These are phyloP conservation scores for Wickerhamomyces bisporus DNA, from an alignment of 805 yeast species.

Conservation along the genomic window DNA sequence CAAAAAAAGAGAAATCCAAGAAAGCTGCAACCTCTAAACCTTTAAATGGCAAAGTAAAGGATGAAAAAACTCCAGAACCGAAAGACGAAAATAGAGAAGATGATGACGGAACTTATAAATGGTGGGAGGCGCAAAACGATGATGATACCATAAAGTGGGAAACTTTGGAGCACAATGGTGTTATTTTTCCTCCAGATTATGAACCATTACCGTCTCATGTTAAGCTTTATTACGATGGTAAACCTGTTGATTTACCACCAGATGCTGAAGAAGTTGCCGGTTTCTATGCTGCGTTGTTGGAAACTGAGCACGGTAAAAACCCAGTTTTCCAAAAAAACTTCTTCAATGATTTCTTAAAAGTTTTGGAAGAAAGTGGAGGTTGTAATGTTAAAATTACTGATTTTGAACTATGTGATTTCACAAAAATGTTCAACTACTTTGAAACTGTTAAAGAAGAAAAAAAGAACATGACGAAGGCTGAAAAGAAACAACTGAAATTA, in stretches of 20 bases:
- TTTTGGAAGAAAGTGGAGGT: slow-evolving; percentile 68
- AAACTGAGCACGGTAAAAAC: slow-evolving; percentile 83
- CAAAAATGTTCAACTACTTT: slow-evolving; percentile 65
- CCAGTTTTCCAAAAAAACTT: slow-evolving; percentile 85
- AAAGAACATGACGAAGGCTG: slow-evolving; percentile 62
- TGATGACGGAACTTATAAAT: slow-evolving; percentile 60
- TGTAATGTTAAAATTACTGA: slow-evolving; percentile 46
- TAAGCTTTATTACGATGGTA: slow-evolving; percentile 69
- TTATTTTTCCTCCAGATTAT: slow-evolving; percentile 88
- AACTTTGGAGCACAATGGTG: slow-evolving; percentile 83
- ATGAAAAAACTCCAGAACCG: slow-evolving; percentile 15
- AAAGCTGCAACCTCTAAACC: background rate
- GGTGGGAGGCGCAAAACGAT: slow-evolving; percentile 78
- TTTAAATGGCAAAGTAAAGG: slow-evolving; percentile 1
- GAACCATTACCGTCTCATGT: slow-evolving; percentile 78
- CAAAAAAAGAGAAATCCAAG: background rate
- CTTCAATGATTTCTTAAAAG: slow-evolving; percentile 69
- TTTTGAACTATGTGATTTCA: slow-evolving; percentile 73
- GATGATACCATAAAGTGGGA: slow-evolving; percentile 84
- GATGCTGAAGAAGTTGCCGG: slow-evolving; percentile 97
- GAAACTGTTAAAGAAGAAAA: slow-evolving; percentile 68
- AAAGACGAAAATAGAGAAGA: slow-evolving; percentile 39
- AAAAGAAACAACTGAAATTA: slow-evolving; percentile 64
- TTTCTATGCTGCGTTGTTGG: slow-evolving; percentile 82
- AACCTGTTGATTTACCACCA: slow-evolving; percentile 66